Base-by-base conservation (phyloP, 169 alveolate genomes). In the Cryptosporidium viatorum region DNA sequence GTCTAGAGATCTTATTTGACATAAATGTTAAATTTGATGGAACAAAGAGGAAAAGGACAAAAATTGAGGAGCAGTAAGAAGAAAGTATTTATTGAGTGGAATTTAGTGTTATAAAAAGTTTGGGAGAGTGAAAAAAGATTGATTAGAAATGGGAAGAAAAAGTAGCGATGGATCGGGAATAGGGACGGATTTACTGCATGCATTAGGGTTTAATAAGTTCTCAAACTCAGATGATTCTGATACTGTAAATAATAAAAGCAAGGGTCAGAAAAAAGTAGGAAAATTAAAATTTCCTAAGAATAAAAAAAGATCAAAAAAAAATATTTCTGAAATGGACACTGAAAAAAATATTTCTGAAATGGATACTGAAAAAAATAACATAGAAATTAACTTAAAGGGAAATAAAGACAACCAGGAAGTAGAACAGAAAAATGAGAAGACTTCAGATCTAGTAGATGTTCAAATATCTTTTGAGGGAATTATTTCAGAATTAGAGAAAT, bases 81-180 rank as follows among this genome's bases (percentile, higher is more conserved):
- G 5, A 1, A 9, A 3, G 0, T 8, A 26, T 55, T 23, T 6
- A 55, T n/a, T 10, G 29, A 3, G 26, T 31, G 31, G 8, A 9
- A 16, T 33, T 6, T 5, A 35, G 71, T 31, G 18, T 65, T 33
- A n/a, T 18, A 21, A 43, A 35, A 37, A n/a, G 5, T 8, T 2
- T 33, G 1, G 6, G 16, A 4, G 37, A 41, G 6, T 41, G 31
- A 43, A 0, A 45, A 16, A 41, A 16, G 33, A n/a, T 33, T 48
- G 21, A 14, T 12, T 48, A 14, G 5, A 48, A 48, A 73, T 73
- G 86, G 71, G 71, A 18, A 73, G 86, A 39, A 73, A 73, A 41
- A 59, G 86, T 33, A 73, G 86, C 21, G 71, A 73, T 73, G 86
- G 68, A 8, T 51, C 86, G 2, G 86, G 86, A 73, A 50, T 73